These are phyloP conservation scores for Amylocystis lapponica DNA, from an alignment of 768 basidiomycete genomes.

Conservation along the genomic window DNA sequence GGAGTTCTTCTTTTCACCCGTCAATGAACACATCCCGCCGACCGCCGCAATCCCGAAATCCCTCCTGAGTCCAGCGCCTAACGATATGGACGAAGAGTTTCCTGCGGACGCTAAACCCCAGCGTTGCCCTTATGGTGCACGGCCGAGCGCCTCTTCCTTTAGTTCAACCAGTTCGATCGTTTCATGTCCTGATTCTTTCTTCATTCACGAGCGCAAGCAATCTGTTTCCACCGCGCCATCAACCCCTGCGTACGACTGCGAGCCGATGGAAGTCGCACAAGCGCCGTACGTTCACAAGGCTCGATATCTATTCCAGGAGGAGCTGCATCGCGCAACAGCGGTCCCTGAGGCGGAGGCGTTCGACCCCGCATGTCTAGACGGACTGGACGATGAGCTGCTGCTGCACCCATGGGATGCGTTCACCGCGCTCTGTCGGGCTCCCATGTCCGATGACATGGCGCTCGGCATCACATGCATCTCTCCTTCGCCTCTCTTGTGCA, in stretches of 20 bases:
- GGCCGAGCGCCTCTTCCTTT: slow-evolving; percentile 1
- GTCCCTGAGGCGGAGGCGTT: neutral
- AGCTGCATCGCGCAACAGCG: neutral
- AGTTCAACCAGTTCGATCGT: slow-evolving; percentile 2
- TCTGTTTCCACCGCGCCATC: slow-evolving; percentile 9
- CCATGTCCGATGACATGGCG: neutral
- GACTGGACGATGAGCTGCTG: slow-evolving; percentile 6
- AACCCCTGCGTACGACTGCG: slow-evolving; percentile 5
- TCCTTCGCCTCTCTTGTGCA: neutral
- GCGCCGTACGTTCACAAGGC: neutral
- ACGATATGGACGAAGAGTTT: slow-evolving; percentile 19
- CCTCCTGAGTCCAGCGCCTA: slow-evolving; percentile 15
- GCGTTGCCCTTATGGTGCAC: neutral
- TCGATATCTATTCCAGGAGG: neutral
- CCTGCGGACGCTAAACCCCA: slow-evolving; percentile 1
- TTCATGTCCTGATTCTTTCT: slow-evolving; percentile 1
- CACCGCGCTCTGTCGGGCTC: slow-evolving; percentile 2
- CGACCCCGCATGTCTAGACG: slow-evolving; percentile 1
- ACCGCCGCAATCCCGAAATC: slow-evolving; percentile 3
- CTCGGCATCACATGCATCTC: neutral
- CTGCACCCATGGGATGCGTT: slow-evolving; percentile 5
- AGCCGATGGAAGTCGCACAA: neutral
- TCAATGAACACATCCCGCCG: slow-evolving; percentile 13
- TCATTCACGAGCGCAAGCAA: slow-evolving; percentile 10
- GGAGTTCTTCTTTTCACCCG: slow-evolving; percentile 22